Evolutionary conservation across 805 yeast genomes (phyloP), one percentile per base, ranked within the genome.

Genomic region (Ogataea zsoltii): DNA sequence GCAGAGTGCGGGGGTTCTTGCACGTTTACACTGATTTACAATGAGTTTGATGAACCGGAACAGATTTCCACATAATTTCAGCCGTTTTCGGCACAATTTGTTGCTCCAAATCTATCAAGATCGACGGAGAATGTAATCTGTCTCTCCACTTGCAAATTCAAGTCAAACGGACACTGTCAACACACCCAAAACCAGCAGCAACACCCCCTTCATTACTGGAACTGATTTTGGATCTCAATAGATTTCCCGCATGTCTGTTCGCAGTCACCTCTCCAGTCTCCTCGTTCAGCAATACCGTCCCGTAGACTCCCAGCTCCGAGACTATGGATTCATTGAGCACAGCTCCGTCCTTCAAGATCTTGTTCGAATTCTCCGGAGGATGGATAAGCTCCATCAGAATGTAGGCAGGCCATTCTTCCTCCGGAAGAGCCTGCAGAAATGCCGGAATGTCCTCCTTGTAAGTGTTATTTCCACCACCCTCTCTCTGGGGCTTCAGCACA

Each of bases 131-230:
- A n/a, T n/a, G n/a, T n/a, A n/a, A n/a, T n/a, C n/a, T n/a, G n/a
- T n/a, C n/a, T n/a, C n/a, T n/a, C n/a, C n/a, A n/a, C n/a, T n/a
- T n/a, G n/a, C n/a, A n/a, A n/a, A 33, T 13, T 44, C 60, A 68
- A 48, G 75, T 72, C 33, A 88, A 68, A 49, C 82, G 79, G 30
- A 90, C 74, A 59, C 90, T 86, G 66, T 94, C 99, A 33, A 94
- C 88, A 66, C 97, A 90, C 6, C 98, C 99, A 67, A 88, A 92
- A 1, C 99, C 99, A 13, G 99, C 99, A 17, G 98, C 98, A 28
- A 94, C 97, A 32, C 99, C 99, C 31, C 99, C 99, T 70, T 94
- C 99, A 66, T 94, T 83, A 43, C 96, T 85, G 3, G 85, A 71
- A 53, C 88, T 85, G 46, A 90, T 80, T 65, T 94, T 94, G 0